These are phyloP conservation scores for Ustilago hordei DNA, from an alignment of 1,284 basidiomycete genomes.

Conservation along the genomic window DNA sequence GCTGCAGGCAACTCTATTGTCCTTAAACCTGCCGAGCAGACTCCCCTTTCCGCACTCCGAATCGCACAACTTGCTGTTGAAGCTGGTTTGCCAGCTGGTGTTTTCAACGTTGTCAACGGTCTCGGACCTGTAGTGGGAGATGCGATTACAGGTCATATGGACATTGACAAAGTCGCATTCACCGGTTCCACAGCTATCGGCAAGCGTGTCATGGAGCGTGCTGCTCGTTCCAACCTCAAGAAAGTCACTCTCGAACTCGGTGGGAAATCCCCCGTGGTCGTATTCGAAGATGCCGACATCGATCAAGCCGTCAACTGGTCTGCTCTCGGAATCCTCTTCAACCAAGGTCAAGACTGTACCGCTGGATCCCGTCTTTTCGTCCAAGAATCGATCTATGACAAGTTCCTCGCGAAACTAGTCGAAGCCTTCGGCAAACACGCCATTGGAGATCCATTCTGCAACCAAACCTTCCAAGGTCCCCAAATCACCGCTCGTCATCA, in stretches of 20 bases:
- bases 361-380: conserved; percentile 81
- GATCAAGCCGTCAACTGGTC: conserved; percentile 73
- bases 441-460: conserved; percentile 83
- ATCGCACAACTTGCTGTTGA: conserved; percentile 80
- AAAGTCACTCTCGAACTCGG: conserved; percentile 83
- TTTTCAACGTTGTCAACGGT: conserved; percentile 81
- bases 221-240: conserved; percentile 85
- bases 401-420: conserved; percentile 76
- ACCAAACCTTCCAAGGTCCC: conserved; percentile 82
- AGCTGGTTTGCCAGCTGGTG: conserved; percentile 81
- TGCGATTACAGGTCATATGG: conserved; percentile 74
- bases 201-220: conserved; percentile 79
- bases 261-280: conserved; percentile 84
- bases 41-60: conserved; percentile 77
- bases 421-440: conserved; percentile 73
- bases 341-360: conserved; percentile 75
- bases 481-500: conserved; percentile 83
- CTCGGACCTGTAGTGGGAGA: conserved; percentile 85
- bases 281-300: conserved; percentile 76
- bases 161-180: conserved; percentile 75
- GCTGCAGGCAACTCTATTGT: conserved; percentile 70
- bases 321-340: conserved; percentile 82
- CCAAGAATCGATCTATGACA: conserved; percentile 76
- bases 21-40: conserved; percentile 79
- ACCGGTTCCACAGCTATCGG: conserved; percentile 78